phyloP scores from a whole-genome alignment of 768 basidiomycete species.

The Xanthoconium purpureum region DNA sequence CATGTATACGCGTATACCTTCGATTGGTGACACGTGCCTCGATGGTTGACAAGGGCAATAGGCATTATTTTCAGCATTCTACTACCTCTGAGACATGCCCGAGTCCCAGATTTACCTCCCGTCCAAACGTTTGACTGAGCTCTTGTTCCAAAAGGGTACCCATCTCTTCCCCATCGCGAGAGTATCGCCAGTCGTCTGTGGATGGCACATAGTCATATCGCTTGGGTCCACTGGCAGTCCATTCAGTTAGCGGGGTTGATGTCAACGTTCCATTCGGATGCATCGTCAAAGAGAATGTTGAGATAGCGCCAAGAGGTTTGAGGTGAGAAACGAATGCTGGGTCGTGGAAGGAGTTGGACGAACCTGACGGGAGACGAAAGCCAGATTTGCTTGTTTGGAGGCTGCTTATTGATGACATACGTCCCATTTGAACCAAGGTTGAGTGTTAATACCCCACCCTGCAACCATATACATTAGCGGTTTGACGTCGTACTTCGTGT shows the following conservation, averaged over 20 bases:
- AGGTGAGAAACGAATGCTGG: background rate
- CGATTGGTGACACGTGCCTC: background rate
- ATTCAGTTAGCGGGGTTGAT: background rate
- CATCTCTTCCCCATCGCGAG: slow-evolving; percentile 61
- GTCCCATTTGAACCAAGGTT: slow-evolving; percentile 73
- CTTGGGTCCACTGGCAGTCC: slow-evolving; percentile 73
- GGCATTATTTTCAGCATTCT: slow-evolving; percentile 3
- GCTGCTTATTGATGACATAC: slow-evolving; percentile 97
- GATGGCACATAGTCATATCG: slow-evolving; percentile 74
- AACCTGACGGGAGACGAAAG: slow-evolving; percentile 86
- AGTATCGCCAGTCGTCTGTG: slow-evolving; percentile 70
- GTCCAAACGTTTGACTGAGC: slow-evolving; percentile 44
- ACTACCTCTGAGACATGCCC: slow-evolving; percentile 23
- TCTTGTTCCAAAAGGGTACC: slow-evolving; percentile 67
- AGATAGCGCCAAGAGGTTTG: background rate
- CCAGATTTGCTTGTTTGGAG: slow-evolving; percentile 97
- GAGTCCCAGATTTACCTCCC: slow-evolving; percentile 34
- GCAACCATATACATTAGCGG: slow-evolving; percentile 15
- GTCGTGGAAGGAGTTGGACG: slow-evolving; percentile 14
- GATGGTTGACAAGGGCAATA: background rate
- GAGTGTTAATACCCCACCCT: slow-evolving; percentile 92
- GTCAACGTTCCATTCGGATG: background rate
- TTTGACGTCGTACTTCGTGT: background rate
- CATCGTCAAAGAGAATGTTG: background rate
- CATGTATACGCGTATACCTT: slow-evolving; percentile 5